Percentiles rank a stretch among this genome's conserved stretches.
phyloP scores from a whole-genome alignment of 2,329 filamentous ascomycete genomes.

The Xylariaceae sp. region DNA sequence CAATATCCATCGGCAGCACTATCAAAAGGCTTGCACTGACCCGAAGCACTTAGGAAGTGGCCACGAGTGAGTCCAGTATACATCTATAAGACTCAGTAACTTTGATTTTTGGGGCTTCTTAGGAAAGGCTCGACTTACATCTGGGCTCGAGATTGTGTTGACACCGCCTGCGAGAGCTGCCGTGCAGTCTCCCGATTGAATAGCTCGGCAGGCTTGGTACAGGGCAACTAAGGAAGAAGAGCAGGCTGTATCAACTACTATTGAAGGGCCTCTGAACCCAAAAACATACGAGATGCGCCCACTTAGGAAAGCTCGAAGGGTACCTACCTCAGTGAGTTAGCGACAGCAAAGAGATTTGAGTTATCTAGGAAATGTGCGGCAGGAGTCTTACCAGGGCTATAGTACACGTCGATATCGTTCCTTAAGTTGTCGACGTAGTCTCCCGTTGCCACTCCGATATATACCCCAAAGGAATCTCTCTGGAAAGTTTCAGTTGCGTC shows the following conservation, averaged over 20 bases:
- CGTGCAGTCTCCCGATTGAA: conserved; percentile 25
- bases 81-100: conserved; percentile 19
- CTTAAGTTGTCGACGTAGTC: conserved; percentile 43
- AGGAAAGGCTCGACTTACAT: too few relatives aligned
- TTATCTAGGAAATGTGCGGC: too few relatives aligned
- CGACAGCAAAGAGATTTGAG: too few relatives aligned
- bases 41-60: conserved; percentile 23
- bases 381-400: too few relatives aligned
- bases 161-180: conserved; percentile 32
- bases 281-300: conserved; percentile 39
- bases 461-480: conserved; percentile 40
- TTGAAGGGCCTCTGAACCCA: conserved; percentile 37
- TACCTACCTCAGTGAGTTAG: too few relatives aligned
- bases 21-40: conserved; percentile 27
- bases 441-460: conserved; percentile 37
- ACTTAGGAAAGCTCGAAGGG: conserved; percentile 28
- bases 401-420: conserved; percentile 40
- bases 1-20: conserved; percentile 25
- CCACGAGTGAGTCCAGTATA: conserved; percentile 29
- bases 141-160: conserved; percentile 31
- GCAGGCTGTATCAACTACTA: conserved; percentile 41
- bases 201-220: conserved; percentile 38
- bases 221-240: conserved; percentile 42
- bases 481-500: conserved; percentile 31
- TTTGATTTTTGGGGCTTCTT: too few relatives aligned